Evolutionary conservation across 2,329 filamentous ascomycete genomes (phyloP).

Genomic region (Aspergillus sp.): DNA sequence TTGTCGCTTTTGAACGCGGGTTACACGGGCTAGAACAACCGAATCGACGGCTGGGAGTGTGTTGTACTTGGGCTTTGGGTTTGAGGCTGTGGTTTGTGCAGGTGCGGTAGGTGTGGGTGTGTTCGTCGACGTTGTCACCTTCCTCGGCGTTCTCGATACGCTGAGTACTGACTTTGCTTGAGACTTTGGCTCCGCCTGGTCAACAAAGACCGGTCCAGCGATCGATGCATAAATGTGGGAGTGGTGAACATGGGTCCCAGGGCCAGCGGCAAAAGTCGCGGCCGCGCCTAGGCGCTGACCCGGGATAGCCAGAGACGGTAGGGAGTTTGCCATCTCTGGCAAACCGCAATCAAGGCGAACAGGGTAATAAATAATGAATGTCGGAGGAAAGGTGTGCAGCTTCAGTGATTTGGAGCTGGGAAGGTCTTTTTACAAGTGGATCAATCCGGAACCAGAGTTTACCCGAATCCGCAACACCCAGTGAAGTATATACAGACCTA

Average conservation of each 20-base stretch:
- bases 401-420: neutral
- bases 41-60: conserved; percentile 79
- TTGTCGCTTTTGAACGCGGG: conserved; percentile 80
- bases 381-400: neutral
- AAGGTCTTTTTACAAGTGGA: conserved; percentile 2
- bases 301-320: conserved; percentile 66
- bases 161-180: conserved; percentile 42
- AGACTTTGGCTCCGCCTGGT: conserved; percentile 40
- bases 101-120: conserved; percentile 13
- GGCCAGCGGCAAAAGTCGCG: conserved; percentile 68
- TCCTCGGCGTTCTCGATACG: conserved; percentile 23
- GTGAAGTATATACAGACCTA: neutral
- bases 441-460: conserved; percentile 7
- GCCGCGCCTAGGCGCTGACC: conserved; percentile 75
- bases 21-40: conserved; percentile 79
- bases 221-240: conserved; percentile 78
- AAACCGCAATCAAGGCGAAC: neutral
- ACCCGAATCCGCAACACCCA: conserved; percentile 1
- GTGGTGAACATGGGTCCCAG: conserved; percentile 80
- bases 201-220: conserved; percentile 66
- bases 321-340: conserved; percentile 28
- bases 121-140: neutral
- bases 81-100: conserved; percentile 7
- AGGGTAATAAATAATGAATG: neutral
- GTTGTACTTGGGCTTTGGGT: conserved; percentile 57